These are phyloP conservation scores for Tricholoma terreum DNA, from an alignment of 768 basidiomycete genomes.

Conservation along the genomic window DNA sequence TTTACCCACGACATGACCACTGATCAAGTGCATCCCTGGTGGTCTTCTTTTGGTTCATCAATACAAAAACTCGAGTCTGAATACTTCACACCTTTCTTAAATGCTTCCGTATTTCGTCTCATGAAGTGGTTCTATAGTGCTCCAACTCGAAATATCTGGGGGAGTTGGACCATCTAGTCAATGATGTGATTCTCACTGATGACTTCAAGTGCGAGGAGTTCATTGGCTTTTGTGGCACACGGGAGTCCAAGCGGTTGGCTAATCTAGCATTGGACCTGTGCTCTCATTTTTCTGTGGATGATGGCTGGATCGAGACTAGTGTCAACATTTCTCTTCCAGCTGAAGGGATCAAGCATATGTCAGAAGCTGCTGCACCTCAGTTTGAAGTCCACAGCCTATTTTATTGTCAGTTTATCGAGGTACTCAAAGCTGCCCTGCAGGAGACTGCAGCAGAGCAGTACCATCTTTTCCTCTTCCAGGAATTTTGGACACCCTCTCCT, in stretches of 20 bases:
- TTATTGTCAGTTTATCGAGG: slow-evolving; percentile 19
- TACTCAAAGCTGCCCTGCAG: slow-evolving; percentile 20
- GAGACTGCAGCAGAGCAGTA: slow-evolving; percentile 5
- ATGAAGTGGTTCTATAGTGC: slow-evolving; percentile 21
- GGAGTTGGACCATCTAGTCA: slow-evolving; percentile 19
- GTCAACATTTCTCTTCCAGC: slow-evolving; percentile 21
- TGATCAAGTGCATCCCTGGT: not conserved
- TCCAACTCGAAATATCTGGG: slow-evolving; percentile 17
- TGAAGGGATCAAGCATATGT: slow-evolving; percentile 10
- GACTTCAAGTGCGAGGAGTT: no score
- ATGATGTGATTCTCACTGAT: slow-evolving; percentile 18
- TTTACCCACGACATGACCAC: not conserved
- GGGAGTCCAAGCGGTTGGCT: slow-evolving; percentile 16
- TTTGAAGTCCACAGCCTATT: slow-evolving; percentile 28
- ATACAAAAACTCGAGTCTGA: not conserved
- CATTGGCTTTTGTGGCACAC: slow-evolving; percentile 6
- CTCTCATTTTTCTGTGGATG: not conserved
- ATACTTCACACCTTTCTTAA: slow-evolving; percentile 17
- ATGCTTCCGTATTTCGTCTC: slow-evolving; percentile 16
- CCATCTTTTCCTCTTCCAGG: slow-evolving; percentile 13
- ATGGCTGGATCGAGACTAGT: slow-evolving; percentile 19
- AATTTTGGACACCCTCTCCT: slow-evolving; percentile 10
- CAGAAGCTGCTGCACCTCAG: slow-evolving; percentile 24
- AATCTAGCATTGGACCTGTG: not conserved
- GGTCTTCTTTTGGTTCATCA: not conserved